phyloP scores from a whole-genome alignment of 73 alveolate genomes.

The Uronychia setigera region DNA sequence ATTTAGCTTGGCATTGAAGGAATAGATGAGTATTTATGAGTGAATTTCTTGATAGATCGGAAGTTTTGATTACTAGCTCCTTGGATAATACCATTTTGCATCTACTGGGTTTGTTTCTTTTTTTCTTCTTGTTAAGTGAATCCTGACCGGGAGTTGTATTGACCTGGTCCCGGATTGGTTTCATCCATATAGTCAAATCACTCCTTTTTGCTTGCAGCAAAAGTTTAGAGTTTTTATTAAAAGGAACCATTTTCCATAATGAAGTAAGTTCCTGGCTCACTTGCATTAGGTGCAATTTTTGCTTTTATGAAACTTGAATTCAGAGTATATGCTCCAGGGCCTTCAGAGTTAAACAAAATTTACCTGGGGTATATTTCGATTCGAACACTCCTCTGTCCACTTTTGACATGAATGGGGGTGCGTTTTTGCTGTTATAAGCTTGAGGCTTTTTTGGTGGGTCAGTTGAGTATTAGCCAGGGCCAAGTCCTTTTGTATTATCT shows the following conservation, averaged over 20 bases:
- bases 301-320: neutral
- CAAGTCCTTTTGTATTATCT: neutral
- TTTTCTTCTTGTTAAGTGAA: neutral
- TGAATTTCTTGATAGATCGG: neutral
- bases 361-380: neutral
- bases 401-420: neutral
- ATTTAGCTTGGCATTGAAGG: neutral
- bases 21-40: neutral
- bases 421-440: neutral
- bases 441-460: neutral
- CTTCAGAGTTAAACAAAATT: neutral
- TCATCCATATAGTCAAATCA: neutral
- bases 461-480: neutral
- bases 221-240: neutral
- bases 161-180: neutral
- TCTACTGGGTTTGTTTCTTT: neutral
- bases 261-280: neutral
- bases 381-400: conserved; percentile 1
- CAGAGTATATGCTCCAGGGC: neutral
- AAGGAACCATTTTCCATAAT: neutral
- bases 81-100: neutral
- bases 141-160: neutral
- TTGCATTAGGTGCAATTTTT: neutral
- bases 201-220: neutral
- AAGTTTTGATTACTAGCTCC: neutral